These are phyloP conservation scores for Candida wancherniae DNA, from an alignment of 805 yeast species.

Conservation along the genomic window DNA sequence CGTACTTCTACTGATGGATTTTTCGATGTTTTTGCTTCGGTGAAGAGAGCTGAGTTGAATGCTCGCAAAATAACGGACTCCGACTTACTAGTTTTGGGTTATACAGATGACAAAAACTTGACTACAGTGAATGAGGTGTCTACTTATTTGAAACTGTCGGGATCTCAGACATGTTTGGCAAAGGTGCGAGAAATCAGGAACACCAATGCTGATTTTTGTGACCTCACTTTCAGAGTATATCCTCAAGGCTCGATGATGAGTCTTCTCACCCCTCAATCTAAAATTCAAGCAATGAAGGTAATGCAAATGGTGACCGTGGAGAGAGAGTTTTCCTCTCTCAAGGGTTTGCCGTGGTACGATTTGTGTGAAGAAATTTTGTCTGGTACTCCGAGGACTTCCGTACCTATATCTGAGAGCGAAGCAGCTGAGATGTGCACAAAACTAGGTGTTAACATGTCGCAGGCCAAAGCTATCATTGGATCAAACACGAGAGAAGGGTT, in stretches of 20 bases:
- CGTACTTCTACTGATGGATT: constrained; percentile 81
- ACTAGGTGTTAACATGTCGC: constrained; percentile 76
- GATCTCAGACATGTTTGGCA: constrained; percentile 63
- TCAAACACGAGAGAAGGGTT: constrained; percentile 69
- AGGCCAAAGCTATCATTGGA: constrained; percentile 82
- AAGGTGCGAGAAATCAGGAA: constrained; percentile 70
- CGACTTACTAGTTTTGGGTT: constrained; percentile 63
- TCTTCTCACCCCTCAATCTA: constrained; percentile 57
- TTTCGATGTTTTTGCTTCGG: constrained; percentile 77
- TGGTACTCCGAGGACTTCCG: constrained; percentile 56
- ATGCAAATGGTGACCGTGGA: constrained; percentile 90
- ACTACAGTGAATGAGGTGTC: constrained; percentile 18
- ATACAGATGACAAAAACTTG: constrained; percentile 22
- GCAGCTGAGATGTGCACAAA: constrained; percentile 42
- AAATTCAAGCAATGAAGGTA: constrained; percentile 64
- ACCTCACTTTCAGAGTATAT: constrained; percentile 66
- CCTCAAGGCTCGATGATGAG: constrained; percentile 50
- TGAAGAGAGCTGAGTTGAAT: constrained; percentile 46
- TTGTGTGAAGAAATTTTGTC: constrained; percentile 58
- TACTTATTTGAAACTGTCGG: constrained; percentile 25
- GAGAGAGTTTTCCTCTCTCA: constrained; percentile 82
- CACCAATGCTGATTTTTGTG: constrained; percentile 61
- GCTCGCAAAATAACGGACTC: constrained; percentile 63
- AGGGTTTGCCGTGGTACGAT: constrained; percentile 79
- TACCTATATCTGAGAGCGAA: constrained; percentile 26